Evolutionary conservation across 345 rosid genomes (phyloP).

Genomic region (Mangifera indica): DNA sequence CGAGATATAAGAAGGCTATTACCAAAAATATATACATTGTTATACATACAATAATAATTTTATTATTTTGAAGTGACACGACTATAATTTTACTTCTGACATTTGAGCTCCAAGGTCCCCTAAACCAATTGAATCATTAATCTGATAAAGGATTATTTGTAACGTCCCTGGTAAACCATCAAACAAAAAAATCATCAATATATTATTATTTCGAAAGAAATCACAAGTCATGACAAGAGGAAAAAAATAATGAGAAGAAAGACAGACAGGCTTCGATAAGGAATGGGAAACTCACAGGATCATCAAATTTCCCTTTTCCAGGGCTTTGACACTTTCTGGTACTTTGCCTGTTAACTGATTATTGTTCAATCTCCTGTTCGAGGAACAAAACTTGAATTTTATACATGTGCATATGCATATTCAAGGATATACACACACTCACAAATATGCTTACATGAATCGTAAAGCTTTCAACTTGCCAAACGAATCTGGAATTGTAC

Average conservation of each 20-base stretch:
- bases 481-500: constrained; percentile 39
- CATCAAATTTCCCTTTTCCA: constrained; percentile 29
- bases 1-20: too few relatives aligned
- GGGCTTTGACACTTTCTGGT: constrained; percentile 30
- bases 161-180: constrained; percentile 38
- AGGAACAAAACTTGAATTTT: neutral
- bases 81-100: too few relatives aligned
- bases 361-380: constrained; percentile 40
- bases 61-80: too few relatives aligned
- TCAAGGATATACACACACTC: neutral
- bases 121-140: too few relatives aligned
- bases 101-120: too few relatives aligned
- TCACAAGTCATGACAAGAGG: too few relatives aligned
- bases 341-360: constrained; percentile 40
- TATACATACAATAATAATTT: too few relatives aligned
- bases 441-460: constrained; percentile 37
- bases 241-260: too few relatives aligned
- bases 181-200: neutral
- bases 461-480: constrained; percentile 35
- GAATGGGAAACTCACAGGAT: constrained; percentile 34
- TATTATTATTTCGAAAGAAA: too few relatives aligned
- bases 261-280: neutral
- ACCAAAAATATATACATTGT: too few relatives aligned
- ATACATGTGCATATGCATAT: too few relatives aligned
- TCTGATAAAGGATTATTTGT: constrained; percentile 33